Evolutionary conservation across 371 early-diverging fungal genomes (phyloP), one percentile per base, ranked within the genome.

Genomic region (Mucor racemosus): DNA sequence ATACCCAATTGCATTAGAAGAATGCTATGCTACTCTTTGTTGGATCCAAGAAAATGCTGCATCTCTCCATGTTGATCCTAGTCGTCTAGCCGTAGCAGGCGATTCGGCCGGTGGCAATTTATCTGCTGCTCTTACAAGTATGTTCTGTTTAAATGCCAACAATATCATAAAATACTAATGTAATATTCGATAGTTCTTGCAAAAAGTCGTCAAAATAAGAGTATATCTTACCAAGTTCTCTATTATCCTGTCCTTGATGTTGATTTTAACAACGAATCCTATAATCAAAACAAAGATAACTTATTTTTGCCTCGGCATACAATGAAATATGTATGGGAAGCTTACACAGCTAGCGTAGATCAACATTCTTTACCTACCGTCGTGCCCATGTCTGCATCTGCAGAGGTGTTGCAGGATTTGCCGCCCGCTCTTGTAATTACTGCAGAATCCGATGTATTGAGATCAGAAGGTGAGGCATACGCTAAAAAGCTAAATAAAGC

Each of bases 31-130:
- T 19, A 58, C 76, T 3, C 61, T 76, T 31, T 60, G 67, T 14
- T 76, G 76, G 76, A 64, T 65, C 3, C 69, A 69, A 48, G 55
- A 70, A 14, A 69, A 76, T 53, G 68, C 67, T 3, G 17, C 50
- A 5, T 48, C 63, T 21, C 21, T 76, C 5, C 41, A 40, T 14
- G 65, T 74, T 4, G 73, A 79, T 55, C 65, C 71, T 4, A 60
- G 44, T 4, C 67, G 66, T 36, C 39, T 79, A 9, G 77, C 72
- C n/a, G 69, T 76, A 8, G 59, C 61, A 1, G 80, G 80, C 33
- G 76, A 77, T 66, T 71, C 72, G 17, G 75, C 76, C 7, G 80
- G 80, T 26, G 80, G 80, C 3, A 77, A 77, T 58, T 64, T 80
- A 11, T 60, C 76, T 17, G 67, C 76, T 3, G 70, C 68, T 3